Percentiles rank a stretch among this genome's conserved stretches.
Conservation (phyloP, 768 basidiomycete genomes). For the Termitomyces sp. region DNA sequence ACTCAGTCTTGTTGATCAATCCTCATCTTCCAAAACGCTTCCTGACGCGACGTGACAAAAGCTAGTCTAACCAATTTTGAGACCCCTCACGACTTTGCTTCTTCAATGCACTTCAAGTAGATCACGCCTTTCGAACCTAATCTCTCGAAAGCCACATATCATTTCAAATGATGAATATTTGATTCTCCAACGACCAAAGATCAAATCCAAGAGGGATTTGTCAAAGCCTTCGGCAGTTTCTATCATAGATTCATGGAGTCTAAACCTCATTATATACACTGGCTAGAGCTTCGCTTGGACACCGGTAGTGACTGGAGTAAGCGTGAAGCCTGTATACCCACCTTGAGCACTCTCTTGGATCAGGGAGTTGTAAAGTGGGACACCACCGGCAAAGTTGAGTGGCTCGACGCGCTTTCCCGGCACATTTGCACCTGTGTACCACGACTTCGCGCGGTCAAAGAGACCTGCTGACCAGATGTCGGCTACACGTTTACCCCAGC, state of each 20-base stretch:
- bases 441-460: slow-evolving; percentile 16
- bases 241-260: background rate
- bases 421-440: slow-evolving; percentile 21
- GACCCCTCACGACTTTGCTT: background rate
- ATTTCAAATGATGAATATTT: background rate
- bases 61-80: background rate
- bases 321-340: slow-evolving; percentile 13
- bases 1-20: too few relatives aligned
- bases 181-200: background rate
- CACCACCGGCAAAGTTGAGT: slow-evolving; percentile 19
- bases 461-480: slow-evolving; percentile 8
- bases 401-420: slow-evolving; percentile 16
- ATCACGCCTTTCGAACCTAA: background rate
- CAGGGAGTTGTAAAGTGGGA: slow-evolving; percentile 12
- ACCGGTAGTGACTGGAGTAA: background rate
- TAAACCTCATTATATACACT: background rate
- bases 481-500: slow-evolving; percentile 9
- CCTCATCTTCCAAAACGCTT: background rate
- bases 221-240: background rate
- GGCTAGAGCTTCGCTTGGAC: background rate
- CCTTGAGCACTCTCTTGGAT: slow-evolving; percentile 14
- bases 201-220: background rate
- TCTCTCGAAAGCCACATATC: background rate
- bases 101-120: background rate
- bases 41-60: background rate